phyloP scores from a whole-genome alignment of 2,329 filamentous ascomycete species.

The Beauveria australis region DNA sequence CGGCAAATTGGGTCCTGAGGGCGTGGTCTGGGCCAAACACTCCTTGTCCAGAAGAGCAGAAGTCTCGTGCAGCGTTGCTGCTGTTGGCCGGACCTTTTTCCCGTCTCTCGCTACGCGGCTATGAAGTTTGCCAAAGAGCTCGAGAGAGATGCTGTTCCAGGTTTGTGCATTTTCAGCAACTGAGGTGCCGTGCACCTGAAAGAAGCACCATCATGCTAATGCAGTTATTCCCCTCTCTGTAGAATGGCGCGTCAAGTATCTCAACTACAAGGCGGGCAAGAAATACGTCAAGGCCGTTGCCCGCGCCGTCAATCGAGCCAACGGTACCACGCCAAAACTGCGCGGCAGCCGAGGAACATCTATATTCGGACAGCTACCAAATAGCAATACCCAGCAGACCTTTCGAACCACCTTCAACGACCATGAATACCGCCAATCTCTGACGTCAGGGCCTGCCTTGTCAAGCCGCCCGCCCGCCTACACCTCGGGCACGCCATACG shows the following conservation, averaged over 20 bases:
- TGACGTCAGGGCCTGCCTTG: neutral
- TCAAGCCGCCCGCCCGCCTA: slow-evolving; percentile 4
- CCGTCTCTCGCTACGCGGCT: slow-evolving; percentile 15
- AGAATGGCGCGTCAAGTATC: slow-evolving; percentile 91
- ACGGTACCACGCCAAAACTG: slow-evolving; percentile 39
- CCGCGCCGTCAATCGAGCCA: slow-evolving; percentile 59
- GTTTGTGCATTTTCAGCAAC: slow-evolving; percentile 29
- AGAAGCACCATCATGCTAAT: neutral
- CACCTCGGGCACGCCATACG: neutral
- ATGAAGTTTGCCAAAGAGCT: slow-evolving; percentile 72
- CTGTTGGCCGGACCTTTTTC: slow-evolving; percentile 1
- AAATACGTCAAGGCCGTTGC: slow-evolving; percentile 82
- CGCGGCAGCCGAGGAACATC: slow-evolving; percentile 13
- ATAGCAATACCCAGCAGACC: slow-evolving; percentile 9
- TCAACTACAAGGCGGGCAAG: slow-evolving; percentile 93
- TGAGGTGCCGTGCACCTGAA: neutral
- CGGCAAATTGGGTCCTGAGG: neutral
- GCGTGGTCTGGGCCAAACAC: neutral
- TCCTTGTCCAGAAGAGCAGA: neutral
- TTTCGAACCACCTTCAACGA: slow-evolving; percentile 6
- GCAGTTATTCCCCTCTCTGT: neutral
- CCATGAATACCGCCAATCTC: slow-evolving; percentile 2
- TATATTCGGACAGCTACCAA: slow-evolving; percentile 6
- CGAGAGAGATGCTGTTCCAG: slow-evolving; percentile 80
- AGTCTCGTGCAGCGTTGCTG: slow-evolving; percentile 10